Evolutionary conservation across 2,329 filamentous ascomycete species (phyloP), one percentile per base, ranked within the genome.

Genomic region (Boeremia exigua): DNA sequence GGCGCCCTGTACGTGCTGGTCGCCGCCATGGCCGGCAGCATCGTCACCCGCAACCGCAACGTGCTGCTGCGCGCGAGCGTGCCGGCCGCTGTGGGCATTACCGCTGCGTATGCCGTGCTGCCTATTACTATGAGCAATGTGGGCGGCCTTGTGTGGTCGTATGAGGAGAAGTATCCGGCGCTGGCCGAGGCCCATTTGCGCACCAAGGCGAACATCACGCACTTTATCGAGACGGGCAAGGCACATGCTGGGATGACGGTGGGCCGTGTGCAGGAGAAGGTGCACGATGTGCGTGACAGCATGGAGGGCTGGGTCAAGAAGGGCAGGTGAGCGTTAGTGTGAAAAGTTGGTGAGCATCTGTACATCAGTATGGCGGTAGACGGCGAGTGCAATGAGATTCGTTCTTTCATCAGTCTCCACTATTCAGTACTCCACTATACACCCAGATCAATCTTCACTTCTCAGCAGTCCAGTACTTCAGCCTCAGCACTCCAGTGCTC

Each of bases 91-190:
- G 86, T 97, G 38, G 95, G 93, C 63, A 80, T 96, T 60, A 87
- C 87, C 52, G 90, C 92, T 53, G 92, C 91, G 56, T 95, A 92
- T 86, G 82, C 87, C 58, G 87, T 96, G 34, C 79, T 99, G 44
- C 95, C 95, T 39, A 82, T 95, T 62, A 99, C 95, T 37, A 96
- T 92, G 84, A 82, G 86, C 75, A 99, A 99, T 77, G 86, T 96
- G 27, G 87, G 88, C 38, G 88, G 94, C 72, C 81, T 98, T 72
- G 80, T 89, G 40, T 99, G 95, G 95, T 87, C 86, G 74, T 99
- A 95, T 76, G 95, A 99, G 86, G 86, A 96, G 83, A 87, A 84
- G 69, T 90, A 93, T 73, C 95, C 95, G 4, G 89, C 84, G 15
- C 75, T 99, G 50, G 89, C 92, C 15, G 88, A 96, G 67, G 86